These are phyloP conservation scores for Dinochytrium kinnereticum DNA, from an alignment of 371 early-diverging fungal species.

Conservation along the genomic window DNA sequence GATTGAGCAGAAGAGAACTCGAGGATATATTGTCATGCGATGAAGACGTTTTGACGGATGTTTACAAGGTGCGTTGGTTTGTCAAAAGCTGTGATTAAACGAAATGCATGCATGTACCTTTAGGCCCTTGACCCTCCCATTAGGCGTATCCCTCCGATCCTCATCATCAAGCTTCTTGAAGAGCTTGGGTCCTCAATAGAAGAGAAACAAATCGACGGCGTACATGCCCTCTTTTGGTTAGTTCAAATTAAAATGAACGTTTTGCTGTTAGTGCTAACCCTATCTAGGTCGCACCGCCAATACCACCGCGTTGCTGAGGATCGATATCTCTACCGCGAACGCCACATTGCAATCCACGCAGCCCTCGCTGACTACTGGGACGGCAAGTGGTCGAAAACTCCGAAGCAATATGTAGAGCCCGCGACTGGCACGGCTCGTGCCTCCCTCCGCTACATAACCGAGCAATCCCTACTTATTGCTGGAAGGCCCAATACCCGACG, in stretches of 20 bases:
- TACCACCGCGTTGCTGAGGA: constrained; percentile 30
- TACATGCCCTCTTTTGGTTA: constrained; percentile 30
- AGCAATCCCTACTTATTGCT: constrained; percentile 33
- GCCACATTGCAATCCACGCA: constrained; percentile 24
- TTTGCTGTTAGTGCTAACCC: neutral
- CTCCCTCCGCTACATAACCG: constrained; percentile 21
- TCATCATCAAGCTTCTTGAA: constrained; percentile 24
- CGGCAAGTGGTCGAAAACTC: constrained; percentile 27
- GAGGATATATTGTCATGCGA: constrained; percentile 33
- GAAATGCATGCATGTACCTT: neutral
- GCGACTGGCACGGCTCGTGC: neutral
- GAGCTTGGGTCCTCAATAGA: constrained; percentile 28
- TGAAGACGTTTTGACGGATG: constrained; percentile 36
- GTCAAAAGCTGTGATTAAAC: neutral
- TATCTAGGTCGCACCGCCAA: constrained; percentile 28
- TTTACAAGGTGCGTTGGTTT: constrained; percentile 21
- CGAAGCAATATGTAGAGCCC: constrained; percentile 27
- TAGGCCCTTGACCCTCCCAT: constrained; percentile 23
- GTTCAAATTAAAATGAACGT: neutral
- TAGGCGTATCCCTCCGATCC: constrained; percentile 25
- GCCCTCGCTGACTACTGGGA: constrained; percentile 36
- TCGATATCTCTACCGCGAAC: constrained; percentile 35
- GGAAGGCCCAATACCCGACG: constrained; percentile 33
- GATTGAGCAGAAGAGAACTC: constrained; percentile 19
- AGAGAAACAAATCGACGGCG: constrained; percentile 26